phyloP scores from a whole-genome alignment of 2,329 filamentous ascomycete species.

The Talaromyces sp. region DNA sequence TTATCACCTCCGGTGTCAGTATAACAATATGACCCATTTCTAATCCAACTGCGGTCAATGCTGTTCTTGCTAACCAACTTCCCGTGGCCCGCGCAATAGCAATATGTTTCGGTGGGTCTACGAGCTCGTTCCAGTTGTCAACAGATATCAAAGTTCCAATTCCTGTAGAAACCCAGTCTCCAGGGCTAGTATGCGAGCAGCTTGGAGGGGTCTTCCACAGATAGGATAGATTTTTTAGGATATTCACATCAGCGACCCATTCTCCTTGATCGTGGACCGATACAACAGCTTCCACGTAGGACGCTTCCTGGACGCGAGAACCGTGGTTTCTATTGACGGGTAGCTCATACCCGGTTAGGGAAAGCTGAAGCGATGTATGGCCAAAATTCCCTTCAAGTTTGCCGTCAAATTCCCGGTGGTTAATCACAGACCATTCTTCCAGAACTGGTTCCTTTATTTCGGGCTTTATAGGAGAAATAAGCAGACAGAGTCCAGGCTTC shows the following conservation, averaged over 20 bases:
- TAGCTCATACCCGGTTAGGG: background rate
- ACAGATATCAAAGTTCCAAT: background rate
- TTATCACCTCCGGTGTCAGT: background rate
- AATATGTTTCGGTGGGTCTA: background rate
- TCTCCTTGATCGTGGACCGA: background rate
- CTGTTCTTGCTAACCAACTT: slow-evolving; percentile 1
- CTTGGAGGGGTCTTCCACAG: background rate
- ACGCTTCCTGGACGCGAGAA: background rate
- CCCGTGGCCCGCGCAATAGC: background rate
- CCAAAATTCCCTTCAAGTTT: background rate
- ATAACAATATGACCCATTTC: background rate
- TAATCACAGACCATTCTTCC: background rate
- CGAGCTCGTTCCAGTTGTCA: background rate
- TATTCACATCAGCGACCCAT: slow-evolving; percentile 2
- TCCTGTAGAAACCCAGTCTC: background rate
- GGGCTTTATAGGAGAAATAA: background rate
- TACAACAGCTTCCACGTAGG: background rate
- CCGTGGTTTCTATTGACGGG: background rate
- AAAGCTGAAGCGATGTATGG: background rate
- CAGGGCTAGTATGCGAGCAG: background rate
- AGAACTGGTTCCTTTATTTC: background rate
- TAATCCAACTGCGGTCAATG: background rate
- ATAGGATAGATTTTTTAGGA: background rate
- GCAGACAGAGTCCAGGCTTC: background rate
- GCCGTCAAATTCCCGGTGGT: background rate